Conservation (phyloP, 2,329 filamentous ascomycete genomes). For the Nannizzia gypsea region DNA sequence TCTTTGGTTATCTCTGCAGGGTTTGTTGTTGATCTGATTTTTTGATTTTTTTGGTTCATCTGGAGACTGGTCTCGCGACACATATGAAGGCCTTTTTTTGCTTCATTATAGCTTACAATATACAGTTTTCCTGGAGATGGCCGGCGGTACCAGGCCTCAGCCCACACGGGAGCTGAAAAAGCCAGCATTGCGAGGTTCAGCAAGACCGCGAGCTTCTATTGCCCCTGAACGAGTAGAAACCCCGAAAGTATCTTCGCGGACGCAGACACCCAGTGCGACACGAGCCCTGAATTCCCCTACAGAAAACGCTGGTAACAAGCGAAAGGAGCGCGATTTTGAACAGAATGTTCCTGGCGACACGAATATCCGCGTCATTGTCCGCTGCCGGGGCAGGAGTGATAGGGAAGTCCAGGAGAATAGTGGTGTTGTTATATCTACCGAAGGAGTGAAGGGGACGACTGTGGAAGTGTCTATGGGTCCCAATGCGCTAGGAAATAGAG, state of each 20-base stretch:
- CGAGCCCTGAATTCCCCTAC: constrained; percentile 33
- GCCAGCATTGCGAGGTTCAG: constrained; percentile 40
- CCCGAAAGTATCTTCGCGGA: constrained; percentile 57
- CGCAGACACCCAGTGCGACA: constrained; percentile 34
- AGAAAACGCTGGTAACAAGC: constrained; percentile 52
- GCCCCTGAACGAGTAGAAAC: constrained; percentile 49
- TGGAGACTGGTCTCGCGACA: neutral
- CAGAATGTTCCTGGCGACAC: constrained; percentile 45
- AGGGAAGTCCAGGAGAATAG: constrained; percentile 91
- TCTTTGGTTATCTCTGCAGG: neutral
- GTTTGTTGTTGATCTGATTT: neutral
- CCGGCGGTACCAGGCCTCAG: constrained; percentile 11
- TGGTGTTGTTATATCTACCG: constrained; percentile 76
- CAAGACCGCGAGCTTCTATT: constrained; percentile 42
- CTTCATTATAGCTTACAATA: neutral
- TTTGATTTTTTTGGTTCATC: neutral
- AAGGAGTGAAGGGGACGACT: constrained; percentile 73
- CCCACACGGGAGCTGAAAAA: constrained; percentile 36
- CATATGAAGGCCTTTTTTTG: neutral
- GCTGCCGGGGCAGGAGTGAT: constrained; percentile 84
- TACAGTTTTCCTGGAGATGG: constrained; percentile 8
- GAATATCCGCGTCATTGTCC: constrained; percentile 94
- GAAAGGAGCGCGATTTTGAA: constrained; percentile 79
- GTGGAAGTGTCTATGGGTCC: constrained; percentile 87
- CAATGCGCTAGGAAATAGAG: constrained; percentile 86